phyloP scores from a whole-genome alignment of 2,329 filamentous ascomycete genomes.

The Meredithiella fracta region DNA sequence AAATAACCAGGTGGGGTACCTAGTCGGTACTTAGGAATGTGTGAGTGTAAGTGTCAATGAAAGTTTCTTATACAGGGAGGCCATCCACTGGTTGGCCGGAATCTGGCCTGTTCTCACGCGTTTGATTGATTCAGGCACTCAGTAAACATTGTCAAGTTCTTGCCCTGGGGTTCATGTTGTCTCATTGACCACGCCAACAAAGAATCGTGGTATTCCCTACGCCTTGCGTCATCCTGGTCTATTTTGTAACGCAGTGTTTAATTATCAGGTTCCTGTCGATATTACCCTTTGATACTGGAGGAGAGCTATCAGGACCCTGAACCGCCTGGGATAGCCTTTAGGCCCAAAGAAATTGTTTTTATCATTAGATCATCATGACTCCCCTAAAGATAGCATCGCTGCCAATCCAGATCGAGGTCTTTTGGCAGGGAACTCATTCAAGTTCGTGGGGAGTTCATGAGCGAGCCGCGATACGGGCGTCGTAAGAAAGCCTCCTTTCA shows the following conservation, averaged over 20 bases:
- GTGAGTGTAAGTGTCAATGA: background rate
- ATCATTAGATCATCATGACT: background rate
- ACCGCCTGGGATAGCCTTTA: too few relatives aligned
- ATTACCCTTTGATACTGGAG: background rate
- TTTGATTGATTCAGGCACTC: background rate
- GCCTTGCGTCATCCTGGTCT: background rate
- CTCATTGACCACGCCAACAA: background rate
- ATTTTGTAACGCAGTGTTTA: background rate
- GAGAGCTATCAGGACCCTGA: background rate
- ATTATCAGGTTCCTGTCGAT: background rate
- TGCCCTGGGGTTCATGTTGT: background rate
- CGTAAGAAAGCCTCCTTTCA: constrained; percentile 1
- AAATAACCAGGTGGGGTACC: background rate
- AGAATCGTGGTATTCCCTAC: background rate
- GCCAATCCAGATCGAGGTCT: background rate
- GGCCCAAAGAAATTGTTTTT: too few relatives aligned
- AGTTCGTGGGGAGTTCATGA: background rate
- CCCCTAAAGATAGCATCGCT: background rate
- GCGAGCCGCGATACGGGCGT: background rate
- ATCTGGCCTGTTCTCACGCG: background rate
- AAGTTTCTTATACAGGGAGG: background rate
- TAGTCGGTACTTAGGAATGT: background rate
- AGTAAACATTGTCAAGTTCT: background rate
- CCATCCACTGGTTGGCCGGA: background rate
- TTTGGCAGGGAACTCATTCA: background rate